Evolutionary conservation across 257 asterid species (phyloP).

Genomic region (Voacanga thouarsii): DNA sequence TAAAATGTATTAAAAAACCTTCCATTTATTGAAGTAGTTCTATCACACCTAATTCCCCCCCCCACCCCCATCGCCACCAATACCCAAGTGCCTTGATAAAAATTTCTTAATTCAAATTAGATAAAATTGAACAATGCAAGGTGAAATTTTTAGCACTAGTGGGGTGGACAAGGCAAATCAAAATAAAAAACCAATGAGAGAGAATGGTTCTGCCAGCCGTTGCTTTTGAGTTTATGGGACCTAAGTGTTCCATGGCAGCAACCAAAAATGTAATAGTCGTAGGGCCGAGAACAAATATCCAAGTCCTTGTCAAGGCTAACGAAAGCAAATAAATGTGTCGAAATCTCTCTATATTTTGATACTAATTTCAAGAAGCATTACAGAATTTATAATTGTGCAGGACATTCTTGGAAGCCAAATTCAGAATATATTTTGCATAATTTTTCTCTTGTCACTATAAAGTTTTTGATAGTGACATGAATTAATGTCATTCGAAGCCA

Average conservation of each 20-base stretch:
- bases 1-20: too few species aligned
- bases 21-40: too few species aligned
- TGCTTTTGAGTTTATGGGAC: constrained; percentile 7
- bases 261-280: not conserved
- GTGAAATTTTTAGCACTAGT: not conserved
- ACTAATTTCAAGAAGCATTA: not conserved
- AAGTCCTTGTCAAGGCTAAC: not conserved
- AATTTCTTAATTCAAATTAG: not conserved
- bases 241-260: not conserved
- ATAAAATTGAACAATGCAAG: not conserved
- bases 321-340: constrained; percentile 1
- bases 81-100: too few species aligned
- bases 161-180: not conserved
- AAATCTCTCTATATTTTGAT: not conserved
- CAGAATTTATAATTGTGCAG: not conserved
- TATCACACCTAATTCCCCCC: too few species aligned
- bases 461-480: not conserved
- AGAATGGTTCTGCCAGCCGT: constrained; percentile 1
- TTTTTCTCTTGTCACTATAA: not conserved
- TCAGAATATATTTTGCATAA: too few species aligned
- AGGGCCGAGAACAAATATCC: not conserved
- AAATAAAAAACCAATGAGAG: not conserved
- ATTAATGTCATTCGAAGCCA: not conserved
- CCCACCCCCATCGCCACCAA: too few species aligned
- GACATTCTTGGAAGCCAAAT: not conserved